phyloP scores from a whole-genome alignment of 192 early-diverging fungal genomes.

The Podila horticola region DNA sequence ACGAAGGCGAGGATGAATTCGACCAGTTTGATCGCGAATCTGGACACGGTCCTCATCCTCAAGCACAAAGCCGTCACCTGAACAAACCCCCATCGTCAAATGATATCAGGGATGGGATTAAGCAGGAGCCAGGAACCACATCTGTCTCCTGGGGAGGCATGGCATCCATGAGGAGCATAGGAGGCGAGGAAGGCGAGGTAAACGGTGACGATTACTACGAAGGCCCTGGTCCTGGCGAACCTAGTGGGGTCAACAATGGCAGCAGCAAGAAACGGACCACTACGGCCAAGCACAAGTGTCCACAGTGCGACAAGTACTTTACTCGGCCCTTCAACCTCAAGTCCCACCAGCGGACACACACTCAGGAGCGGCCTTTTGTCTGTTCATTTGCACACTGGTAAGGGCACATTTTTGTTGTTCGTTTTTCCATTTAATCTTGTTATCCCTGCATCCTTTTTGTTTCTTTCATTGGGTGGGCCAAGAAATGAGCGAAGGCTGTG shows the following conservation, averaged over 20 bases:
- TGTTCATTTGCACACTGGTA: conserved; percentile 67
- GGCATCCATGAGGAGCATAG: not conserved
- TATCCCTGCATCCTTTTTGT: not conserved
- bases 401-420: conserved; percentile 6
- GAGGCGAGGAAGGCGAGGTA: not conserved
- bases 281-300: conserved; percentile 58
- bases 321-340: conserved; percentile 90
- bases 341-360: conserved; percentile 84
- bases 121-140: conserved; percentile 1
- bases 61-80: not conserved
- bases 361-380: conserved; percentile 75
- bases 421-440: not conserved
- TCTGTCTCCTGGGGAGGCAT: conserved; percentile 1
- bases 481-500: too few species aligned
- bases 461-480: not conserved
- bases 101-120: not conserved
- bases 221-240: not conserved
- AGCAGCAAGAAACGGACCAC: conserved; percentile 50
- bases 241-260: conserved; percentile 33
- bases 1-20: conserved; percentile 10
- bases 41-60: not conserved
- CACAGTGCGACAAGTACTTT: conserved; percentile 86
- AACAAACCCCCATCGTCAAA: not conserved
- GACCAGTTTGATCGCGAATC: conserved; percentile 8
- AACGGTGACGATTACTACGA: not conserved